A percentile compares a stretch with the other conserved stretches of the same genome.
Conservation (phyloP, 306 rosid species). For the Oxytropis ochrocephala region DNA sequence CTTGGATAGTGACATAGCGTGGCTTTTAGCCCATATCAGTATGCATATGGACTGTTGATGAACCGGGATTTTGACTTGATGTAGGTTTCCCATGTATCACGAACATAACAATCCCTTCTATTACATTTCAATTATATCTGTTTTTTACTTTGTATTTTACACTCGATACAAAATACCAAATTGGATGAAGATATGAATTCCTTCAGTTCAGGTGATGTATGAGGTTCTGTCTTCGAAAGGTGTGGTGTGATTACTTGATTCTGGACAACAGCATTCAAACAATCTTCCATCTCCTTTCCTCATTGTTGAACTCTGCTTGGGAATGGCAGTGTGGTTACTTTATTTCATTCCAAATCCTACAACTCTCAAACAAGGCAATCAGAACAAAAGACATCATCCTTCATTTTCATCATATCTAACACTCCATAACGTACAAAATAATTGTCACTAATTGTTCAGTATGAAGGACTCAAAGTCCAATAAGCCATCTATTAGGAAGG, state of each 20-base stretch:
- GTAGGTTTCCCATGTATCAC: neutral
- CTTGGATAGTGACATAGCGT: neutral
- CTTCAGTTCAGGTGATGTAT: neutral
- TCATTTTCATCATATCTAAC: too few species aligned
- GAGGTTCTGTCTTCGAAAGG: too few species aligned
- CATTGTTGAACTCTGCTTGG: too few species aligned
- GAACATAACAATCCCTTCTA: neutral
- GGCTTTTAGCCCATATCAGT: neutral
- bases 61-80: neutral
- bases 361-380: too few species aligned
- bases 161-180: neutral
- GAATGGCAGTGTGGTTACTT: too few species aligned
- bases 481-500: neutral
- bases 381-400: too few species aligned
- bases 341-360: too few species aligned
- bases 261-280: too few species aligned
- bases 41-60: neutral
- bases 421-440: too few species aligned
- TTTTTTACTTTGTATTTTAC: neutral
- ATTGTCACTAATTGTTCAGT: too few species aligned
- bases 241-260: too few species aligned
- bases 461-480: neutral
- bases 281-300: too few species aligned
- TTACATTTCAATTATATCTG: neutral
- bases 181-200: neutral